Conservation (phyloP, 345 rosid species). For the Populus davidiana region DNA sequence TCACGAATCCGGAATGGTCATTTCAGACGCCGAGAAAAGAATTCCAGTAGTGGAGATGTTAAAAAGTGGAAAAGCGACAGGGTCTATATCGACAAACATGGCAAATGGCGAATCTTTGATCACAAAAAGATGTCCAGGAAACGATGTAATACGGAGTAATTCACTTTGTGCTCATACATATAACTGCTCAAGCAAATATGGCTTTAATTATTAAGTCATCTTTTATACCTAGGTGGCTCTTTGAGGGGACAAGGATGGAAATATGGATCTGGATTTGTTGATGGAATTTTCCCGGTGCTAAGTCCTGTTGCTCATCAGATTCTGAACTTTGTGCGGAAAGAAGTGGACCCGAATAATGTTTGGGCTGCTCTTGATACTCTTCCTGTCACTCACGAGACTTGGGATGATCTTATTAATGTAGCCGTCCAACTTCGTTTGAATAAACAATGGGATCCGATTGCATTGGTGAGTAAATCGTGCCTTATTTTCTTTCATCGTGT, state of each 20-base stretch:
- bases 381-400: conserved; percentile 61
- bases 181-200: neutral
- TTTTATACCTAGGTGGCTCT: conserved; percentile 58
- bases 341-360: conserved; percentile 43
- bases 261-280: conserved; percentile 91
- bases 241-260: conserved; percentile 92
- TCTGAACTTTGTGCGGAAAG: conserved; percentile 47
- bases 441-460: conserved; percentile 69
- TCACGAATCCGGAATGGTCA: conserved; percentile 25
- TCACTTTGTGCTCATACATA: neutral
- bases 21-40: conserved; percentile 31
- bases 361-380: conserved; percentile 58
- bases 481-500: neutral
- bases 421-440: conserved; percentile 77
- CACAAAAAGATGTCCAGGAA: conserved; percentile 69
- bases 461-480: conserved; percentile 41
- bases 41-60: conserved; percentile 29
- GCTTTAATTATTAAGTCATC: neutral
- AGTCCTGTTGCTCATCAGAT: conserved; percentile 76
- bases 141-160: conserved; percentile 42
- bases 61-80: conserved; percentile 48
- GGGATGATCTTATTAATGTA: conserved; percentile 88
- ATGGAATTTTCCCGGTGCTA: conserved; percentile 86
- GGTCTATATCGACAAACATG: conserved; percentile 59
- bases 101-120: conserved; percentile 58